These are phyloP conservation scores for Ceratocystis alfenasii DNA, from an alignment of 2,329 filamentous ascomycete genomes.

Conservation along the genomic window DNA sequence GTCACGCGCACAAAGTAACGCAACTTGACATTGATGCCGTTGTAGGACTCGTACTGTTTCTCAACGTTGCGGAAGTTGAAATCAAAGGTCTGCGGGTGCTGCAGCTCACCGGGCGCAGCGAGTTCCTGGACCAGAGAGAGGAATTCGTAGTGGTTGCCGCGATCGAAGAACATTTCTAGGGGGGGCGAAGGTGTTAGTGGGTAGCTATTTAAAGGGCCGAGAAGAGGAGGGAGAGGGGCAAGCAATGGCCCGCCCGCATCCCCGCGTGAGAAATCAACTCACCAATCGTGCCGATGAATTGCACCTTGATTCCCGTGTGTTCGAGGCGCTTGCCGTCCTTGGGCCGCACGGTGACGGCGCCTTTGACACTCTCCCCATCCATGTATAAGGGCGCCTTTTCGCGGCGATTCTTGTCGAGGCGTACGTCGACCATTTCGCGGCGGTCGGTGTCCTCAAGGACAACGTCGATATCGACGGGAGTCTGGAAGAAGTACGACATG, in stretches of 20 bases:
- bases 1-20: slow-evolving; percentile 97
- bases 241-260: not conserved
- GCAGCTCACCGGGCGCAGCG: slow-evolving; percentile 89
- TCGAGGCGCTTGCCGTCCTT: slow-evolving; percentile 98
- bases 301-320: slow-evolving; percentile 98
- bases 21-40: slow-evolving; percentile 98
- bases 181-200: slow-evolving; percentile 2
- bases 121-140: slow-evolving; percentile 94
- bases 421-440: slow-evolving; percentile 89
- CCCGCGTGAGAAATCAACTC: slow-evolving; percentile 26
- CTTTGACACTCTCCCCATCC: slow-evolving; percentile 97
- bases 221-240: slow-evolving; percentile 9
- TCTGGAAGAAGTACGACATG: slow-evolving; percentile 98
- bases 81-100: slow-evolving; percentile 95
- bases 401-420: slow-evolving; percentile 93
- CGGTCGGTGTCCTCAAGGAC: slow-evolving; percentile 93
- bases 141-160: slow-evolving; percentile 98
- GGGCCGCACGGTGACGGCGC: slow-evolving; percentile 82
- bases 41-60: slow-evolving; percentile 99
- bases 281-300: slow-evolving; percentile 98
- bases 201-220: not conserved
- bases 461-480: slow-evolving; percentile 96
- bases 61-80: slow-evolving; percentile 99
- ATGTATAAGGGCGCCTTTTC: slow-evolving; percentile 96
- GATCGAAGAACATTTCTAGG: slow-evolving; percentile 98